Conservation (phyloP, 2,329 filamentous ascomycete species). For the Metarhizium robertsii region DNA sequence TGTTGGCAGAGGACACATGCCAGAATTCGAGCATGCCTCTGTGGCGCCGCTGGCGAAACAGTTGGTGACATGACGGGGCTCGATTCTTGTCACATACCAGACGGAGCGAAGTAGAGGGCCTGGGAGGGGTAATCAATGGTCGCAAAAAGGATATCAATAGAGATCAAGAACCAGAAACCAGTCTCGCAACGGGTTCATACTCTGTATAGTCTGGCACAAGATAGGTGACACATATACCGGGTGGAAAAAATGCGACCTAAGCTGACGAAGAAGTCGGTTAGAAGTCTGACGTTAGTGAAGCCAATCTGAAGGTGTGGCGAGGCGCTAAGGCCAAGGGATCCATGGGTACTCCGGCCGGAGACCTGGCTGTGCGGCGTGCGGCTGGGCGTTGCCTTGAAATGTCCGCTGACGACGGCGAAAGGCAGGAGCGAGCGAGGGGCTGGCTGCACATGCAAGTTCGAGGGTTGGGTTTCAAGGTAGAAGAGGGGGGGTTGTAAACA, state of each 20-base stretch:
- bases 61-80: constrained; percentile 22
- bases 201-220: neutral
- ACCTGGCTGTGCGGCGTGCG: neutral
- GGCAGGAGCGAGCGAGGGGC: too few species aligned
- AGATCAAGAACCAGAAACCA: neutral
- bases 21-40: constrained; percentile 36
- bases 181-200: neutral
- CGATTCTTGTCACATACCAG: constrained; percentile 20
- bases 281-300: neutral
- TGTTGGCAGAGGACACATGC: constrained; percentile 51
- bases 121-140: neutral
- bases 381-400: neutral
- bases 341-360: neutral
- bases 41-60: constrained; percentile 14
- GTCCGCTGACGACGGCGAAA: too few species aligned
- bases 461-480: too few species aligned
- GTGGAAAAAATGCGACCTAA: neutral
- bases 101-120: neutral
- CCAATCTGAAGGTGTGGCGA: neutral
- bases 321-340: neutral
- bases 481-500: too few species aligned
- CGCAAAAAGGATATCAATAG: neutral
- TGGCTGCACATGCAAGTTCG: too few species aligned
- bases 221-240: neutral
- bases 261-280: neutral